These are phyloP conservation scores for Candida sakaeoensis DNA, from an alignment of 805 yeast species.

Conservation along the genomic window DNA sequence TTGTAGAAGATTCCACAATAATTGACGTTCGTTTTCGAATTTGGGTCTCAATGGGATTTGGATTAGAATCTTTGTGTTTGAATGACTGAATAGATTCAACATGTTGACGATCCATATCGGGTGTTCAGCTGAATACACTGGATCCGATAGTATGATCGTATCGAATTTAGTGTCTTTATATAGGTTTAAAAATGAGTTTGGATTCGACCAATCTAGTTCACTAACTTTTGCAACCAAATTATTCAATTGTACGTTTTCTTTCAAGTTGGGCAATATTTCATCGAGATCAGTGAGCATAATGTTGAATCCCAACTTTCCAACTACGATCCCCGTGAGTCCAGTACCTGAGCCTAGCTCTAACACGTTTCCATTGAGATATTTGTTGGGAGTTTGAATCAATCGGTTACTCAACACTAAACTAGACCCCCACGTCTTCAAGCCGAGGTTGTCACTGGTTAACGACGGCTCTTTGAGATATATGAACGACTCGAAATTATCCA, in stretches of 20 bases:
- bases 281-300: constrained; percentile 71
- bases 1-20: constrained; percentile 54
- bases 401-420: constrained; percentile 65
- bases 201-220: constrained; percentile 77
- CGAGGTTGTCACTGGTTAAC: constrained; percentile 79
- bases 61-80: constrained; percentile 45
- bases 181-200: constrained; percentile 33
- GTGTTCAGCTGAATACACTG: constrained; percentile 79
- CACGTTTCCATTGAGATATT: constrained; percentile 24
- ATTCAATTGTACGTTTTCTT: constrained; percentile 57
- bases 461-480: constrained; percentile 72
- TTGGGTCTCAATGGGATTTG: constrained; percentile 73
- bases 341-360: constrained; percentile 95
- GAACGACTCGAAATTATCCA: constrained; percentile 22
- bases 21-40: constrained; percentile 61
- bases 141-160: constrained; percentile 77
- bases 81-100: constrained; percentile 43
- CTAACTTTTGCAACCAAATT: constrained; percentile 30
- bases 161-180: constrained; percentile 39
- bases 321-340: constrained; percentile 79
- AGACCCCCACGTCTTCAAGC: constrained; percentile 96
- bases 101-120: constrained; percentile 69
- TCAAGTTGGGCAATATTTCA: constrained; percentile 69
- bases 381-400: constrained; percentile 32
- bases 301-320: constrained; percentile 48